Base-by-base conservation (phyloP, 805 yeast species). In the Danielia reshetovae region DNA sequence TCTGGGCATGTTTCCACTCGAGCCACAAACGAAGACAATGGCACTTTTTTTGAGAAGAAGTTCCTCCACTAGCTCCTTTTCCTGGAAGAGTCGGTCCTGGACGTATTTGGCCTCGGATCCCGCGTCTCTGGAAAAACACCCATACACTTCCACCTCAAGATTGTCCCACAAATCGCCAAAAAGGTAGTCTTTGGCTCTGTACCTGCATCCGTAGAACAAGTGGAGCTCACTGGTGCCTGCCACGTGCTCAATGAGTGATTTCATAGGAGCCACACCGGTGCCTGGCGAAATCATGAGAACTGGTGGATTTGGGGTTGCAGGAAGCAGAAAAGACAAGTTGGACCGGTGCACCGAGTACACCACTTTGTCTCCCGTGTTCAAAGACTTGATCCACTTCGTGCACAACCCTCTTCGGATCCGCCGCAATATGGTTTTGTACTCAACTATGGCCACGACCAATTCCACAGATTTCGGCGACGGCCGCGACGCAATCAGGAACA, bases 211-310 rank as follows among this genome's bases (percentile, higher is more conserved):
- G 40, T 77, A 75, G 48, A 89, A 85, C 18, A 90, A 56, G 27
- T 70, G 60, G 26, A 82, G 50, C 1, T 58, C 54, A 18, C 62
- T 64, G 1, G 37, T 29, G 1, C 46, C 48, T 13, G 57, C 38
- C 3, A 57, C 48, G 1, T 65, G 49, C 27, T 75, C 75, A 10
- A 90, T 70, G 26, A 89, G 51, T 1, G 85, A 73, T 49, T 86
- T 75, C 73, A 90, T 78, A 2, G 98, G 98, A 0, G 99, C 98
- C 8, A 93, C 68, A 2, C 99, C 99, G 0, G 97, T 94, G 3
- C 98, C 99, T 0, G 98, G 95, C 2, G 90, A 82, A 4, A 90
- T 70, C 74, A 90, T 65, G 3, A 93, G 60, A 17, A 84, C 60
- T 0, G 95, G 55, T 28, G 59, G 54, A 24, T 30, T 7, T 32